phyloP scores from a whole-genome alignment of 108 stramenopile species.

The Craspedostauros australis region DNA sequence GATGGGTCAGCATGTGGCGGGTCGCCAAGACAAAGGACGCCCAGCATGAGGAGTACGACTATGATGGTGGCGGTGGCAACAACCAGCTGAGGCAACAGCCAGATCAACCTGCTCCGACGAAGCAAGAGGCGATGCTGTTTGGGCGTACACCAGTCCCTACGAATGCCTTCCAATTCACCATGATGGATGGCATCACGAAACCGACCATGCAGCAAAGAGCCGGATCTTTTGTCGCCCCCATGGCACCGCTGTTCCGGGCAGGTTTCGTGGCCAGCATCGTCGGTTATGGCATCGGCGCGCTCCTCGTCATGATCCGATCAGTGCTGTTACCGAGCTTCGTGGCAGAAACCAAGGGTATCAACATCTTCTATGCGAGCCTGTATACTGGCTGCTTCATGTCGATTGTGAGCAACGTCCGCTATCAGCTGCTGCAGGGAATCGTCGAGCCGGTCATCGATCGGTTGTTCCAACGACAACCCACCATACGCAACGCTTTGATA shows the following conservation, averaged over 20 bases:
- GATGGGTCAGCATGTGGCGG: conserved; percentile 77
- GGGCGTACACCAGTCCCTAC: conserved; percentile 47
- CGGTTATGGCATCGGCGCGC: conserved; percentile 59
- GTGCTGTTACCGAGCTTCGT: conserved; percentile 36
- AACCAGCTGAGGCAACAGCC: neutral
- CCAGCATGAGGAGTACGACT: too few relatives aligned
- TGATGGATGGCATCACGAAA: conserved; percentile 49
- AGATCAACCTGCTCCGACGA: conserved; percentile 9
- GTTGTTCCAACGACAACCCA: conserved; percentile 25
- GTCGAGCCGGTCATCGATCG: conserved; percentile 64
- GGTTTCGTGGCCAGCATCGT: conserved; percentile 59
- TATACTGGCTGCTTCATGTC: conserved; percentile 76
- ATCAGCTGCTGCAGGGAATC: conserved; percentile 78
- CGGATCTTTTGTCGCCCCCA: conserved; percentile 47
- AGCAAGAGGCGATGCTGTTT: conserved; percentile 15
- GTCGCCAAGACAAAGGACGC: conserved; percentile 39
- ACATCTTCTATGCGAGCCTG: conserved; percentile 45
- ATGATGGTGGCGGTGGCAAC: neutral
- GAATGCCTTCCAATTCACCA: conserved; percentile 64
- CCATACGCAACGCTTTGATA: conserved; percentile 19
- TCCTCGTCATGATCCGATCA: conserved; percentile 40
- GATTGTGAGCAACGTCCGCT: conserved; percentile 65
- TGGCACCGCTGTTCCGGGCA: conserved; percentile 59
- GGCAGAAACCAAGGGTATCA: conserved; percentile 45
- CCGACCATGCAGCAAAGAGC: conserved; percentile 41